Conservation (phyloP, 2,329 filamentous ascomycete species). For the Pseudomassariella vexata region DNA sequence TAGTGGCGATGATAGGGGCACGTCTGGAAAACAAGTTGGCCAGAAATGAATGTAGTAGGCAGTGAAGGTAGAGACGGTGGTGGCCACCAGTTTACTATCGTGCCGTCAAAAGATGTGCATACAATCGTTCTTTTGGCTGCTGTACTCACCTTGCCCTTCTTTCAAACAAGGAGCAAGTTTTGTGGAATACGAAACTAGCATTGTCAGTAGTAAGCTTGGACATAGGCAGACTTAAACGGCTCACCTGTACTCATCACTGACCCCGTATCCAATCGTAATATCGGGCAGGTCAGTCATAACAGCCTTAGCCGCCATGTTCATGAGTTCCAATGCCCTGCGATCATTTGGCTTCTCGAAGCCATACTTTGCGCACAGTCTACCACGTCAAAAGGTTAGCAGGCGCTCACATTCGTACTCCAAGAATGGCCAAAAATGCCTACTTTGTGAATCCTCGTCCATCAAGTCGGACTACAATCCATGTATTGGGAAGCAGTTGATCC, state of each 20-base stretch:
- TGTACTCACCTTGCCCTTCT: slow-evolving; percentile 65
- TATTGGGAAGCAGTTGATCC: slow-evolving; percentile 77
- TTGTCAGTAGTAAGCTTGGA: slow-evolving; percentile 8
- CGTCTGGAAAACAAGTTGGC: slow-evolving; percentile 68
- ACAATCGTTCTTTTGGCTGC: not conserved
- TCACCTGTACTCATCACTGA: slow-evolving; percentile 89
- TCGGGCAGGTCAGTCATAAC: slow-evolving; percentile 82
- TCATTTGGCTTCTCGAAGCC: slow-evolving; percentile 91
- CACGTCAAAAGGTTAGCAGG: not conserved
- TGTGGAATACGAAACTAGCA: slow-evolving; percentile 79
- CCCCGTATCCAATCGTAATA: slow-evolving; percentile 81
- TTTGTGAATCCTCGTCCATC: slow-evolving; percentile 95
- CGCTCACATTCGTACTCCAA: not conserved
- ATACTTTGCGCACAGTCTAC: slow-evolving; percentile 61
- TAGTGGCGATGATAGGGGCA: slow-evolving; percentile 63
- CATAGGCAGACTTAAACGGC: not conserved
- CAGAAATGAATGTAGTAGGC: slow-evolving; percentile 83
- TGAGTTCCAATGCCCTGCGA: slow-evolving; percentile 76
- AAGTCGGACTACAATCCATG: slow-evolving; percentile 91
- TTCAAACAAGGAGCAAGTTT: slow-evolving; percentile 76
- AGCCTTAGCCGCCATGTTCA: slow-evolving; percentile 86
- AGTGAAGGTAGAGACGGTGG: slow-evolving; percentile 88
- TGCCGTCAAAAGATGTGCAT: slow-evolving; percentile 7
- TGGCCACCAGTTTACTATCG: slow-evolving; percentile 79
- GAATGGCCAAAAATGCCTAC: slow-evolving; percentile 37